Evolutionary conservation across 1,284 basidiomycete species (phyloP).

Genomic region (Phellopilus nigrolimitatus): DNA sequence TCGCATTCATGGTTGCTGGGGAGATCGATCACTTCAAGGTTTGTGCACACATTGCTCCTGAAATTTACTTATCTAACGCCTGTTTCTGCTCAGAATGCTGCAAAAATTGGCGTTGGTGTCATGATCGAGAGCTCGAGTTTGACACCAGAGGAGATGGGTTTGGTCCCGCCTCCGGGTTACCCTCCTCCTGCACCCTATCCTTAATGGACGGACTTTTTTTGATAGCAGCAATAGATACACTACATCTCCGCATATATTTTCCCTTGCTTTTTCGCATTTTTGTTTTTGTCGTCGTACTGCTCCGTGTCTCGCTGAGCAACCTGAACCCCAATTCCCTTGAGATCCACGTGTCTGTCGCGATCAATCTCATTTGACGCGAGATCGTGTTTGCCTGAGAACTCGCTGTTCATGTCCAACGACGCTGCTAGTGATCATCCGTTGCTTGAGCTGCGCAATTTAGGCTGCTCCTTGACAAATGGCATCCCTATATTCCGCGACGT

Average conservation of each 20-base stretch:
- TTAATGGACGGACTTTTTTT: constrained; percentile 1
- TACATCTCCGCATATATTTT: constrained; percentile 14
- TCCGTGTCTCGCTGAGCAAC: constrained; percentile 1
- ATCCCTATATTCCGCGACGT: constrained; percentile 51
- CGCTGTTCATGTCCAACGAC: neutral
- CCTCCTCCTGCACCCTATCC: constrained; percentile 15
- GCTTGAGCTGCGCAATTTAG: constrained; percentile 41
- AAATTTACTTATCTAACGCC: neutral
- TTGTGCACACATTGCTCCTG: constrained; percentile 25
- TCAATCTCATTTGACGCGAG: no score
- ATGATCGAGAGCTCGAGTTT: constrained; percentile 86
- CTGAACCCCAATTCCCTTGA: neutral
- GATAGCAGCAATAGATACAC: constrained; percentile 16
- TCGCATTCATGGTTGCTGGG: constrained; percentile 91
- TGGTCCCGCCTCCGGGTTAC: constrained; percentile 46
- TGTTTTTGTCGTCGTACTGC: constrained; percentile 4
- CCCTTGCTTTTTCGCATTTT: constrained; percentile 4
- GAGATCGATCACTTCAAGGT: constrained; percentile 99
- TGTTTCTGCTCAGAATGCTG: constrained; percentile 64
- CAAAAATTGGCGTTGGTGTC: constrained; percentile 93
- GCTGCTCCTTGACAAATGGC: constrained; percentile 40
- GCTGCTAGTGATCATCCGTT: constrained; percentile 25
- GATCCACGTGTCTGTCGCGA: constrained; percentile 1
- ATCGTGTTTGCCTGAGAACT: neutral
- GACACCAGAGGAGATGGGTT: constrained; percentile 77